phyloP scores from a whole-genome alignment of 78 protist species.

The Dictyostelium purpureum region DNA sequence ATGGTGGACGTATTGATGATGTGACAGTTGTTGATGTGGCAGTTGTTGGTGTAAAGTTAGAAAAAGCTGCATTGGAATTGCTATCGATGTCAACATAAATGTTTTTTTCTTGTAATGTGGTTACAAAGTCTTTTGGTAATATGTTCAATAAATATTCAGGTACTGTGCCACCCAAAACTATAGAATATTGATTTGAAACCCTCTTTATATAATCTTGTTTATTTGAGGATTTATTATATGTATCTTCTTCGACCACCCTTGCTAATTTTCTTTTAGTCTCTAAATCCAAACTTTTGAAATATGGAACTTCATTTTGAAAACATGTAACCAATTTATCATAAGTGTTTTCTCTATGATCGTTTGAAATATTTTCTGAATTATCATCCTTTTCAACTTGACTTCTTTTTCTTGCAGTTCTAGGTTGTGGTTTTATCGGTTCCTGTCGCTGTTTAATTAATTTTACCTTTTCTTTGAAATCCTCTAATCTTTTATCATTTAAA shows the following conservation, averaged over 20 bases:
- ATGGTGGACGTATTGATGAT: neutral
- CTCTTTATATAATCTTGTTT: neutral
- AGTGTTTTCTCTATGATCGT: neutral
- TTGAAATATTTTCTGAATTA: too few species aligned
- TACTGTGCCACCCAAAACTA: neutral
- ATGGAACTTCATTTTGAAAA: neutral
- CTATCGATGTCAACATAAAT: too few species aligned
- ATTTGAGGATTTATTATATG: neutral
- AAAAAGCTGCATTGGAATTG: too few species aligned
- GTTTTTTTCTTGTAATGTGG: too few species aligned
- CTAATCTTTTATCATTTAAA: too few species aligned
- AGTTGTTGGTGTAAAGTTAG: neutral
- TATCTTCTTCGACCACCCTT: neutral
- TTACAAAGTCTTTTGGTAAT: neutral
- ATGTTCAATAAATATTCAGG: neutral
- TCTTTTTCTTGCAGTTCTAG: constrained; percentile 4
- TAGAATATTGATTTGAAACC: neutral
- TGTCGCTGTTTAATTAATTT: too few species aligned
- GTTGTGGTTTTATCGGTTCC: too few species aligned
- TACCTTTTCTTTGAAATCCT: too few species aligned
- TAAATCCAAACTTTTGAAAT: neutral
- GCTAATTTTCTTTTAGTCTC: neutral
- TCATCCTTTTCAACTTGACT: neutral
- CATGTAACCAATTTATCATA: neutral
- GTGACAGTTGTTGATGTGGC: neutral